phyloP scores from a whole-genome alignment of 352 stramenopile species.

The Pythium phragmiticola region DNA sequence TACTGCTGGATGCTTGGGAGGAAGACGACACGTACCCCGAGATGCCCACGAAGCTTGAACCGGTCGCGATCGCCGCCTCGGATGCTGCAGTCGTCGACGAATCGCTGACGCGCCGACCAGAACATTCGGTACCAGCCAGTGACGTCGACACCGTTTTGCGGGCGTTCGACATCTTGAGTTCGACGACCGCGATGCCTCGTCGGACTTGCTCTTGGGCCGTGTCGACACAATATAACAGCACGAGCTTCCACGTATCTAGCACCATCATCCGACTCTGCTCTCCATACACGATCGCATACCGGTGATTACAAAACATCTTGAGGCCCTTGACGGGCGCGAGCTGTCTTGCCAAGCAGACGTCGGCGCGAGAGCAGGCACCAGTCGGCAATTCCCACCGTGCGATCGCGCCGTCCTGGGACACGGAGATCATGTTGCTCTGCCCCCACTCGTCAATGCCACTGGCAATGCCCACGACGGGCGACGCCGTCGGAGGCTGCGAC shows the following conservation, averaged over 20 bases:
- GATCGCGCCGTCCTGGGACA: conserved; percentile 51
- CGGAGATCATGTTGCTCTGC: conserved; percentile 65
- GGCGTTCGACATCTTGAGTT: conserved; percentile 39
- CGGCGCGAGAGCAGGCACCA: conserved; percentile 54
- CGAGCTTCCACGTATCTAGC: conserved; percentile 74
- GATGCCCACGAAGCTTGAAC: conserved; percentile 19
- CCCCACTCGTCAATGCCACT: conserved; percentile 79
- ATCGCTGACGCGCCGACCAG: conserved; percentile 15
- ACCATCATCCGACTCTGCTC: conserved; percentile 76
- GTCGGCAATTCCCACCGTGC: conserved; percentile 71
- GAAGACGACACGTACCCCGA: conserved; percentile 5
- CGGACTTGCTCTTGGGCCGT: conserved; percentile 80
- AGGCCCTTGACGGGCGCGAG: conserved; percentile 64
- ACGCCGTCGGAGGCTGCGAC: neutral
- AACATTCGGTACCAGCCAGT: conserved; percentile 18
- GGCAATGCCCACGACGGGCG: conserved; percentile 54
- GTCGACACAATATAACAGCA: conserved; percentile 67
- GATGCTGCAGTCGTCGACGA: neutral
- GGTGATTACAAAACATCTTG: conserved; percentile 70
- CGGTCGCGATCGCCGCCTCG: neutral
- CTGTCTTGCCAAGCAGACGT: conserved; percentile 50
- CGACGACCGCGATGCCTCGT: conserved; percentile 58
- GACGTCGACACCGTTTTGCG: conserved; percentile 20
- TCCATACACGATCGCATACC: conserved; percentile 70
- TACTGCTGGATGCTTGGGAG: neutral